Conservation (phyloP, 495 filamentous ascomycete species). For the Penicillium paxilli region DNA sequence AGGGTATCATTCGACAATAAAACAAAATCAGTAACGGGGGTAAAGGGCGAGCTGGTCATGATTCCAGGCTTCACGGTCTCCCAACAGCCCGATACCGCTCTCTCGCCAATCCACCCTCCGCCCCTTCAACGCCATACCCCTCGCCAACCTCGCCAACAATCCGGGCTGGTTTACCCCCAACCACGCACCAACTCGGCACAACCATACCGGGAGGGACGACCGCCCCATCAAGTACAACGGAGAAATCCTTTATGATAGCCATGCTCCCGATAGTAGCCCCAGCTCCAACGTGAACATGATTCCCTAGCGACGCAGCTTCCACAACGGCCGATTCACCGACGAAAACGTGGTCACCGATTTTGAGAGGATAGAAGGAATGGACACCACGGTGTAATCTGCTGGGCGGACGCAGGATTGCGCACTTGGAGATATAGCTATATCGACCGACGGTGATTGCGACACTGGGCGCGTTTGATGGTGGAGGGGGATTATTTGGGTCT, state of each 20-base stretch:
- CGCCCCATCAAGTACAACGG: slow-evolving; percentile 76
- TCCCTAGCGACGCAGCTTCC: slow-evolving; percentile 76
- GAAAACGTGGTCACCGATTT: slow-evolving; percentile 91
- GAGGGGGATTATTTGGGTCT: slow-evolving; percentile 18
- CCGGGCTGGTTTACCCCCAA: slow-evolving; percentile 76
- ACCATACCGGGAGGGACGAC: slow-evolving; percentile 87
- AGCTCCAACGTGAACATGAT: slow-evolving; percentile 78
- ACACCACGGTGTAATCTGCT: slow-evolving; percentile 60
- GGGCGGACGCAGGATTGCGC: slow-evolving; percentile 74
- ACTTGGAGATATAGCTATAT: slow-evolving; percentile 79
- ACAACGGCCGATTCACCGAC: slow-evolving; percentile 71
- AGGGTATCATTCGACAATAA: slow-evolving; percentile 25
- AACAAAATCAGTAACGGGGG: slow-evolving; percentile 10
- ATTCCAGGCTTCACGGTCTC: slow-evolving; percentile 19
- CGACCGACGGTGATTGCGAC: slow-evolving; percentile 79
- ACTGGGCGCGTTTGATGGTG: slow-evolving; percentile 28
- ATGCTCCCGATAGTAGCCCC: slow-evolving; percentile 77
- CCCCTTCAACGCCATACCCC: slow-evolving; percentile 62
- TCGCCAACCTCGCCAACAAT: slow-evolving; percentile 87
- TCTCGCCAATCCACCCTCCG: slow-evolving; percentile 46
- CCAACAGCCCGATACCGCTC: slow-evolving; percentile 49
- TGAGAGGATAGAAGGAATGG: slow-evolving; percentile 75
- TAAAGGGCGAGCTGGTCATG: neutral
- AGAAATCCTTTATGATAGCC: slow-evolving; percentile 87
- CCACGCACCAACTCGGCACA: slow-evolving; percentile 83